phyloP scores from a whole-genome alignment of 495 filamentous ascomycete genomes.

The Penicillium flavigenum region DNA sequence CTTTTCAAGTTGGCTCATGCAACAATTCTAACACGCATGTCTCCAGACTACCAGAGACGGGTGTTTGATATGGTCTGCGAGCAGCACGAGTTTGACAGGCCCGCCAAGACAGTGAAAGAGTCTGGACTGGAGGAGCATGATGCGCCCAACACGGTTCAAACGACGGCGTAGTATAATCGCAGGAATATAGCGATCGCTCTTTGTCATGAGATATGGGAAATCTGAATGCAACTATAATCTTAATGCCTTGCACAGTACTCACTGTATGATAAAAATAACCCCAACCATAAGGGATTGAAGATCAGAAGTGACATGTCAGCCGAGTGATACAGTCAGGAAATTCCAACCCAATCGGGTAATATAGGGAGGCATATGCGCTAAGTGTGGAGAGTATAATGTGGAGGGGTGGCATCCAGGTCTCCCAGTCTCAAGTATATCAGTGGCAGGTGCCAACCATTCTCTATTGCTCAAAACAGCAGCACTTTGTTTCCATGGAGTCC shows the following conservation, averaged over 20 bases:
- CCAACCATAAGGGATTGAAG: background rate
- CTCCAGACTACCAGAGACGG: slow-evolving; percentile 53
- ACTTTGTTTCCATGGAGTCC: slow-evolving; percentile 17
- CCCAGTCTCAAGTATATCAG: slow-evolving; percentile 21
- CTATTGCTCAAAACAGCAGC: background rate
- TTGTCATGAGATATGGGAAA: background rate
- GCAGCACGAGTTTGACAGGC: slow-evolving; percentile 45
- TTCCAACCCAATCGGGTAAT: slow-evolving; percentile 30
- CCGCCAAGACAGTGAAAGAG: slow-evolving; percentile 10
- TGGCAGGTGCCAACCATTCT: background rate
- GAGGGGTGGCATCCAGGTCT: slow-evolving; percentile 17
- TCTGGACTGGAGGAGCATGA: slow-evolving; percentile 15
- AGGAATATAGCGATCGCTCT: background rate
- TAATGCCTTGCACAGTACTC: background rate
- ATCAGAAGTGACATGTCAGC: background rate
- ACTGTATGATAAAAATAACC: background rate
- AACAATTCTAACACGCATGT: background rate
- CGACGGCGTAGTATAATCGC: slow-evolving; percentile 24
- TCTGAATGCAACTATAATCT: background rate
- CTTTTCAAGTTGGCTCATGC: background rate
- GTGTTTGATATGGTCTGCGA: slow-evolving; percentile 54
- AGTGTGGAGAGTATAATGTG: slow-evolving; percentile 24
- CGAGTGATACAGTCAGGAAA: slow-evolving; percentile 10
- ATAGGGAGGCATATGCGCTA: slow-evolving; percentile 2
- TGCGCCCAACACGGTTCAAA: slow-evolving; percentile 19